Base-by-base conservation (phyloP, 305 asterid species). In the Petunia hybrid region DNA sequence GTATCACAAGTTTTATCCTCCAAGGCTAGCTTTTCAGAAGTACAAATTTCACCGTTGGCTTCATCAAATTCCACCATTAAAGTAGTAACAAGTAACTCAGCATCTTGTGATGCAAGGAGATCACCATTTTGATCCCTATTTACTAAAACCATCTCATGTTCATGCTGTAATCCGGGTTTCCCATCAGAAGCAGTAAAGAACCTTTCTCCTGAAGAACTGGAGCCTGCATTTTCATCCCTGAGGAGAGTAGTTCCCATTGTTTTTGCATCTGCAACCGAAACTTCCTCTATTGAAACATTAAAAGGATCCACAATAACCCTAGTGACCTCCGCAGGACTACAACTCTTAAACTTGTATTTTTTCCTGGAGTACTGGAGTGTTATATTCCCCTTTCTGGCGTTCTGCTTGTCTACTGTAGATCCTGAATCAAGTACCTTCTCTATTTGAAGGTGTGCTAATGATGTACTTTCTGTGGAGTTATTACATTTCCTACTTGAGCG, bases 331-430 rank as follows among this genome's bases (percentile, higher is more conserved):
- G 86, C 79, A 83, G 83, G 84, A 81, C 79, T 43, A 40, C 57
- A 70, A 55, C 80, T 71, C 85, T 57, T 81, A 40, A 85, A 82
- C 92, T 89, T 94, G 87, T 70, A 87, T 82, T 87, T 89, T 87
- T 89, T 92, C 80, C 98, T 89, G 55, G 94, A 87, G 88, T 94
- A 95, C 66, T 92, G 97, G 84, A 92, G 87, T 81, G 90, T 80
- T 82, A 88, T 83, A 62, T 77, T 79, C 3, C 84, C 89, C 67
- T 90, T 83, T 68, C 87, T 77, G 63, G 83, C 78, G 42, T 76
- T 66, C 85, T 78, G 86, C 65, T 79, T 59, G 70, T 75, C 93
- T 67, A 76, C 65, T 53, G 84, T 80, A n/a, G 76, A 70, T 68
- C 80, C 83, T 69, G 83, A 22, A 78, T 81, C 87, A 78, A 86